phyloP scores from a whole-genome alignment of 2,329 filamentous ascomycete genomes.

The Phyllosticta citrichinensis region DNA sequence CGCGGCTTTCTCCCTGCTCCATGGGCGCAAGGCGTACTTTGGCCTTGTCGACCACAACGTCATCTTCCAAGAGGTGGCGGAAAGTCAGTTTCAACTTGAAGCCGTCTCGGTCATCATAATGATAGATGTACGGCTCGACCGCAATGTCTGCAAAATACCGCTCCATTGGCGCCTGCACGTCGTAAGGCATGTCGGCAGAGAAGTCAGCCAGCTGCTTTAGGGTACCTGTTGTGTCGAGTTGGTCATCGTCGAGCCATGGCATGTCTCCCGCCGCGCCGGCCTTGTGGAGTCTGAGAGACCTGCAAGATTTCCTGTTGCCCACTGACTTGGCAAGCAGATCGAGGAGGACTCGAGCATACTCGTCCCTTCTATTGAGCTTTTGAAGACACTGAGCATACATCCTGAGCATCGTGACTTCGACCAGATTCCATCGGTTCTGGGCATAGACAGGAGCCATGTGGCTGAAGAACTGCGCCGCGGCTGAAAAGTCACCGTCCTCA shows the following conservation, averaged over 20 bases:
- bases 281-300: constrained; percentile 13
- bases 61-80: constrained; percentile 61
- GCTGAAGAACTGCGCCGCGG: constrained; percentile 69
- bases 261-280: neutral
- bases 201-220: constrained; percentile 36
- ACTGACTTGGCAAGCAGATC: constrained; percentile 62
- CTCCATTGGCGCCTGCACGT: constrained; percentile 57
- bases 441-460: constrained; percentile 71
- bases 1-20: constrained; percentile 47
- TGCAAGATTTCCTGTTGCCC: constrained; percentile 20
- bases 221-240: constrained; percentile 26
- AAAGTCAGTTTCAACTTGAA: constrained; percentile 62
- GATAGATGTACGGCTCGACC: constrained; percentile 57
- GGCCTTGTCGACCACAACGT: constrained; percentile 55
- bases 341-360: constrained; percentile 67
- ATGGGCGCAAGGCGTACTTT: constrained; percentile 53
- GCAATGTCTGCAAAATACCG: constrained; percentile 64
- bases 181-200: constrained; percentile 44
- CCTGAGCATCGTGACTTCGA: constrained; percentile 75
- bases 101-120: constrained; percentile 62
- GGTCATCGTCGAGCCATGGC: constrained; percentile 29
- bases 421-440: constrained; percentile 63
- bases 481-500: constrained; percentile 59
- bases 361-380: constrained; percentile 62
- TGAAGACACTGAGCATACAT: constrained; percentile 79